Conservation (phyloP, 1,139 yeast genomes). For the Debaryomyces fabryi region DNA sequence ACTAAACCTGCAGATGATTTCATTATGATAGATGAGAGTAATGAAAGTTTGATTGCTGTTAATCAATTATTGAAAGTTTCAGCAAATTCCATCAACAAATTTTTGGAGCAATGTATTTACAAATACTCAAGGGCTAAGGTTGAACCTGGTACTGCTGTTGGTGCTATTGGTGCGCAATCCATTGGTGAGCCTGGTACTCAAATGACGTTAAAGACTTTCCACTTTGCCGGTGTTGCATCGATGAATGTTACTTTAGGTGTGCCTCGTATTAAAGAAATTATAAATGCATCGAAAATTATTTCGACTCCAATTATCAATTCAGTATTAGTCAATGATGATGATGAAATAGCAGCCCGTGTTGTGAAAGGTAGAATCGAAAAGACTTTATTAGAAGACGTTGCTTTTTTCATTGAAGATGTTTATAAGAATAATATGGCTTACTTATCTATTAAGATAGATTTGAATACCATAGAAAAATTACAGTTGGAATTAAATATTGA, state of each 20-base stretch:
- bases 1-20: constrained; percentile 46
- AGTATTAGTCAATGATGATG: constrained; percentile 86
- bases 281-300: constrained; percentile 92
- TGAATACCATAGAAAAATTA: constrained; percentile 81
- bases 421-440: constrained; percentile 80
- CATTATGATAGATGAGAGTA: constrained; percentile 51
- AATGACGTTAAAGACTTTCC: constrained; percentile 98
- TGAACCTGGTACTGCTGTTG: constrained; percentile 99
- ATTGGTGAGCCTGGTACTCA: constrained; percentile 99
- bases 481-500: constrained; percentile 87
- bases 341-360: constrained; percentile 97
- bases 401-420: constrained; percentile 90
- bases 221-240: constrained; percentile 99
- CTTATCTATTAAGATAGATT: constrained; percentile 79
- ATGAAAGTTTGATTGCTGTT: constrained; percentile 51
- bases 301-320: constrained; percentile 98
- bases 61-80: constrained; percentile 78
- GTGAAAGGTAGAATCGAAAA: constrained; percentile 97
- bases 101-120: constrained; percentile 73
- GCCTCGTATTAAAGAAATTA: constrained; percentile 98
- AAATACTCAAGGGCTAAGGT: constrained; percentile 91
- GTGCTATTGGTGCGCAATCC: constrained; percentile 98
- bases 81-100: constrained; percentile 58
- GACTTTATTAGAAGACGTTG: constrained; percentile 83
- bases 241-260: constrained; percentile 99